Conservation (phyloP, 148 eudicot species). For the Diospyros kaki region DNA sequence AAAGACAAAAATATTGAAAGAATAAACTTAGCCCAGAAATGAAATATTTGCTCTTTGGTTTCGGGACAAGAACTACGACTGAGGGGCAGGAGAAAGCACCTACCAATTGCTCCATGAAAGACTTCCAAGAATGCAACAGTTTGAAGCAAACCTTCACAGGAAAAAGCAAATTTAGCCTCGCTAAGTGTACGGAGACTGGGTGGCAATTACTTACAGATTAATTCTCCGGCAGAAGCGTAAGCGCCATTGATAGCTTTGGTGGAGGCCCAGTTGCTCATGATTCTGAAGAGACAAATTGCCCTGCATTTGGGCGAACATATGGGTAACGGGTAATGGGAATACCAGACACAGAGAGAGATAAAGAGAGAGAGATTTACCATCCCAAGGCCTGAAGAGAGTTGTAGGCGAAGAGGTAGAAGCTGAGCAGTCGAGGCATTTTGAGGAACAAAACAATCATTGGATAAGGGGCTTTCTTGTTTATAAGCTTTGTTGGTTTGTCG, state of each 20-base stretch:
- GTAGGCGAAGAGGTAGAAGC: conserved; percentile 62
- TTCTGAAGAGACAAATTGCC: conserved; percentile 44
- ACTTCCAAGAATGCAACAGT: conserved; percentile 76
- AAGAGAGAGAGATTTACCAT: conserved; percentile 39
- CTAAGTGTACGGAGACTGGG: not conserved
- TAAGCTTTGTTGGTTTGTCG: no score
- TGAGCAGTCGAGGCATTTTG: conserved; percentile 41
- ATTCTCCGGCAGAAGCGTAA: conserved; percentile 61
- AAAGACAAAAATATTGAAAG: not conserved
- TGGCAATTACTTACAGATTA: conserved; percentile 46
- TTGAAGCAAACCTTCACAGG: conserved; percentile 58
- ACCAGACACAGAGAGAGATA: conserved; percentile 3
- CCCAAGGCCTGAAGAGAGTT: conserved; percentile 65
- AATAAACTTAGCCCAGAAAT: not conserved
- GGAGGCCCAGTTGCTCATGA: conserved; percentile 29
- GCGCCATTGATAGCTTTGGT: conserved; percentile 47
- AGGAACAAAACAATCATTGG: no score
- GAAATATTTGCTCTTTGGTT: not conserved
- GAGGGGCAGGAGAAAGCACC: conserved; percentile 29
- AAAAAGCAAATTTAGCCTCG: conserved; percentile 1
- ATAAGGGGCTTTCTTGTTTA: no score
- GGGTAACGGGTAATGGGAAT: no score
- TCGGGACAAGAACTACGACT: not conserved
- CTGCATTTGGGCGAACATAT: conserved; percentile 25
- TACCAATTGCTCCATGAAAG: conserved; percentile 84